Evolutionary conservation across 768 basidiomycete species (phyloP).

Genomic region (Boletus pseudopeckii): DNA sequence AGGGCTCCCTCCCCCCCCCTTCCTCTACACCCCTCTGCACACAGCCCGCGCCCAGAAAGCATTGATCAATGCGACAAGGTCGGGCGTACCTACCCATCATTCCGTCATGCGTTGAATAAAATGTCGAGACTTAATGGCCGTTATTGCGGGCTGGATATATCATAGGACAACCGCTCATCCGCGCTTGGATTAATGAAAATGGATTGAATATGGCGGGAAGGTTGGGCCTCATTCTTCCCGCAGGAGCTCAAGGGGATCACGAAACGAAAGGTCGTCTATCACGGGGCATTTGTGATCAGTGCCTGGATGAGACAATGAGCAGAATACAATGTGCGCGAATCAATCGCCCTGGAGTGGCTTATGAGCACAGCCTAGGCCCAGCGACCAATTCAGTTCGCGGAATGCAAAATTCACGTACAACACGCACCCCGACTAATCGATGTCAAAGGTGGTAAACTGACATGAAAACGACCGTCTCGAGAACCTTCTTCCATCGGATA

Average conservation of each 20-base stretch:
- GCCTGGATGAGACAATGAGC: background rate
- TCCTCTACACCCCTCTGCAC: background rate
- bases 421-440: background rate
- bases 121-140: background rate
- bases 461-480: background rate
- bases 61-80: background rate
- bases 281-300: background rate
- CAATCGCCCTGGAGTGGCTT: no score
- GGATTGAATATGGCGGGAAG: background rate
- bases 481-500: background rate
- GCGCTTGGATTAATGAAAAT: background rate
- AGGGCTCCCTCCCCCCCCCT: background rate
- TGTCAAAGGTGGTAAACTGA: background rate
- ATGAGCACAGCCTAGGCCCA: background rate
- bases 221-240: background rate
- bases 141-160: background rate
- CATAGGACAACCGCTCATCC: background rate
- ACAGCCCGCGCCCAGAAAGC: background rate
- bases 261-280: background rate
- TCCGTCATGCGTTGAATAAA: background rate
- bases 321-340: background rate
- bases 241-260: background rate
- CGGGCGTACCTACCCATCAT: background rate
- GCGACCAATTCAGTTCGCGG: background rate
- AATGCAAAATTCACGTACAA: no score